A percentile compares a stretch with the other conserved stretches of the same genome.
Evolutionary conservation across 495 filamentous ascomycete genomes (phyloP).

Genomic region (Penicillium ochrochloron): DNA sequence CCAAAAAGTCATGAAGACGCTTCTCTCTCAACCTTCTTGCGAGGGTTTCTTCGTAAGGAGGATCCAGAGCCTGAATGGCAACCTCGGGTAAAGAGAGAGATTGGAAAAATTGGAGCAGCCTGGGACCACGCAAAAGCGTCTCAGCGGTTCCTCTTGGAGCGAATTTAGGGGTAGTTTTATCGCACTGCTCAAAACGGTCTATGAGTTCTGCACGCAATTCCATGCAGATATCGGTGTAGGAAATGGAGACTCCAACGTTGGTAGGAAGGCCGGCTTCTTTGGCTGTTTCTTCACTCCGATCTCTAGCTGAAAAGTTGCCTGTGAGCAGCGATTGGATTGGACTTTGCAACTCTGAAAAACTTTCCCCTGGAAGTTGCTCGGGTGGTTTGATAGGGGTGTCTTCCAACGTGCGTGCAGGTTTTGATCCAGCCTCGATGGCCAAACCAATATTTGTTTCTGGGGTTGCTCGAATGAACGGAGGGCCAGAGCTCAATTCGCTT

Average conservation of each 20-base stretch:
- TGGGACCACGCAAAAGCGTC: background rate
- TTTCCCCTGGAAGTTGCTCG: too few relatives aligned
- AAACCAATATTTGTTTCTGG: too few relatives aligned
- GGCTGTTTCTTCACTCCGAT: too few relatives aligned
- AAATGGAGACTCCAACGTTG: background rate
- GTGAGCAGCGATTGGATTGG: too few relatives aligned
- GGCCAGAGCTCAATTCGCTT: too few relatives aligned
- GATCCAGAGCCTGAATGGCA: background rate
- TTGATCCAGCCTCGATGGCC: too few relatives aligned
- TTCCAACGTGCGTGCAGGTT: too few relatives aligned
- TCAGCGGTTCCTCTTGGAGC: background rate
- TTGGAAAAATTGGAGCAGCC: background rate
- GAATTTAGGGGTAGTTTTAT: background rate
- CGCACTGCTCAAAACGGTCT: background rate
- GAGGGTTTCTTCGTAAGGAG: background rate
- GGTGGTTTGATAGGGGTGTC: too few relatives aligned
- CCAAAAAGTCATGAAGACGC: background rate
- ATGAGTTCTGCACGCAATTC: background rate
- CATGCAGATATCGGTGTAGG: background rate
- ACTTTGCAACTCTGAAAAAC: too few relatives aligned
- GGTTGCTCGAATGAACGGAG: too few relatives aligned
- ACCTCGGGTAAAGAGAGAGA: background rate
- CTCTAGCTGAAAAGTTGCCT: too few relatives aligned
- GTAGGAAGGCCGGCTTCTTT: too few relatives aligned
- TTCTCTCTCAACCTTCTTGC: background rate